These are phyloP conservation scores for Canavalia ensiformis DNA, from an alignment of 306 rosid species.

Conservation along the genomic window DNA sequence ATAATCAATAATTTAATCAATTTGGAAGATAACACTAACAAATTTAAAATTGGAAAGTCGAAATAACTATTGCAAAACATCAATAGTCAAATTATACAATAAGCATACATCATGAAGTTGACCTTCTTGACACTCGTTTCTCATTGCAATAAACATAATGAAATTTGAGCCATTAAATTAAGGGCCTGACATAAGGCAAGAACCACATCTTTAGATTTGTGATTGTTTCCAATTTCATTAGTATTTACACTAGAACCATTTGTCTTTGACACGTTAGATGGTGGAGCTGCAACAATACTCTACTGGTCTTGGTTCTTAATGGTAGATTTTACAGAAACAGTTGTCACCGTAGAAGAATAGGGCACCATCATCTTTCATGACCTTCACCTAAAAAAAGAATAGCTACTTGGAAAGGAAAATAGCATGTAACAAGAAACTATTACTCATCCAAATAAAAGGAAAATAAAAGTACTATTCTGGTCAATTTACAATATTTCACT, in stretches of 20 bases:
- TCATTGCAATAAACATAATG: neutral
- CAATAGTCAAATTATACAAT: conserved; percentile 29
- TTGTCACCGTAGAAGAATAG: conserved; percentile 47
- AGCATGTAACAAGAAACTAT: neutral
- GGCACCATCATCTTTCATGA: conserved; percentile 59
- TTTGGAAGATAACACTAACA: neutral
- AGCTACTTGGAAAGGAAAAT: conserved; percentile 20
- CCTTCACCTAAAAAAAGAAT: conserved; percentile 60
- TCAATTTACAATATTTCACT: conserved; percentile 17
- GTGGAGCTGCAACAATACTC: conserved; percentile 54
- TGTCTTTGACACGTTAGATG: conserved; percentile 52
- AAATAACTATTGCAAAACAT: conserved; percentile 3
- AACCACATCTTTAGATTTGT: conserved; percentile 70
- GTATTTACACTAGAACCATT: conserved; percentile 47
- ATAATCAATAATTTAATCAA: neutral
- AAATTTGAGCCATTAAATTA: neutral
- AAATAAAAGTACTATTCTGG: neutral
- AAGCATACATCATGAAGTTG: conserved; percentile 85
- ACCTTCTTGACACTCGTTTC: conserved; percentile 88
- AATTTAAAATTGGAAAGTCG: conserved; percentile 22
- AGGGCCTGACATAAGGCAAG: neutral
- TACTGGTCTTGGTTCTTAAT: conserved; percentile 63
- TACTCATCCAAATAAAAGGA: conserved; percentile 1
- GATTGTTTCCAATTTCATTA: conserved; percentile 58
- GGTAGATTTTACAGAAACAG: conserved; percentile 55